These are phyloP conservation scores for Nepenthes gracilis DNA, from an alignment of 148 eudicot genomes.

Conservation along the genomic window DNA sequence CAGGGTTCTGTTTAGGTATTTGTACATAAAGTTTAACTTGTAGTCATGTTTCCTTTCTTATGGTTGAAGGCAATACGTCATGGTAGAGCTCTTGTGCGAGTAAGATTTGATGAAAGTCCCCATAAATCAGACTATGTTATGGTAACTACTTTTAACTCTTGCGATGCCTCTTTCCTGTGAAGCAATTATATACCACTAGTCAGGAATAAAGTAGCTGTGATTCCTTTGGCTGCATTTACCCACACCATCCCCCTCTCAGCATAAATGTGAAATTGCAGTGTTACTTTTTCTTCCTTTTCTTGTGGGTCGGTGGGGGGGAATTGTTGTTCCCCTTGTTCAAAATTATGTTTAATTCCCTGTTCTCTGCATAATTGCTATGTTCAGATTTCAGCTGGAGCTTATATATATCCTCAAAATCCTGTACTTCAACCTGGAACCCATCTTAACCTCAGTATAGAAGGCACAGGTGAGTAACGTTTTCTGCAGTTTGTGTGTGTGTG, in stretches of 20 bases:
- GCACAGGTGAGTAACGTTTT: slow-evolving; percentile 15
- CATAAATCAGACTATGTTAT: slow-evolving; percentile 62
- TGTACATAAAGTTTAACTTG: slow-evolving; percentile 4
- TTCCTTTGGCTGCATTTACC: too few species aligned
- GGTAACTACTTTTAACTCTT: slow-evolving; percentile 23
- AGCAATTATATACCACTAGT: not conserved
- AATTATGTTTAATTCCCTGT: not conserved
- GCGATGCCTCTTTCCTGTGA: not conserved
- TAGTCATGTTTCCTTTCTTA: slow-evolving; percentile 4
- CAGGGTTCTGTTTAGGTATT: not conserved
- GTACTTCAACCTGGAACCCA: slow-evolving; percentile 41
- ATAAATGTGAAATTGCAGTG: too few species aligned
- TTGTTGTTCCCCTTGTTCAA: not conserved
- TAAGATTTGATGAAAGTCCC: slow-evolving; percentile 31
- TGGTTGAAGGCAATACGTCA: slow-evolving; percentile 38
- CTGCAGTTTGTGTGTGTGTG: not conserved
- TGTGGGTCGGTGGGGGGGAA: not conserved
- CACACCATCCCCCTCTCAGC: too few species aligned
- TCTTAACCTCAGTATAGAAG: slow-evolving; percentile 56
- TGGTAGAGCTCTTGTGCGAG: slow-evolving; percentile 65
- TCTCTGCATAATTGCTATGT: not conserved
- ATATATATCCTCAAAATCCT: slow-evolving; percentile 61
- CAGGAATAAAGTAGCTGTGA: not conserved
- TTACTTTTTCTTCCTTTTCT: not conserved
- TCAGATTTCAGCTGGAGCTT: slow-evolving; percentile 69